A percentile compares a stretch with the other conserved stretches of the same genome.
phyloP scores from a whole-genome alignment of 2,329 filamentous ascomycete species.

The Fusarium sp. region DNA sequence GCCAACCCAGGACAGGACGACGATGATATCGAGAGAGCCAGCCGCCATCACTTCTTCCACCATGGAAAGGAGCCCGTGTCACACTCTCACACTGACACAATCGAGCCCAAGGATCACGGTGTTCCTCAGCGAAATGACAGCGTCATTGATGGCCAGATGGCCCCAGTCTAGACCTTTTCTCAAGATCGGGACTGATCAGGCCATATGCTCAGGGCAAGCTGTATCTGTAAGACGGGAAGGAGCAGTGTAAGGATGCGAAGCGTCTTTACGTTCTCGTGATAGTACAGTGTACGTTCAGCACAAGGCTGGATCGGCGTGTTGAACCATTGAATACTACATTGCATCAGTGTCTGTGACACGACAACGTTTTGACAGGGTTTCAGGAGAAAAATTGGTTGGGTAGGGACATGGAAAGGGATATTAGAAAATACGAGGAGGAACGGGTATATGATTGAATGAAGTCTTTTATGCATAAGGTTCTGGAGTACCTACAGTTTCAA shows the following conservation, averaged over 20 bases:
- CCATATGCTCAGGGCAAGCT: conserved; percentile 7
- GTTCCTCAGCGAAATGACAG: conserved; percentile 38
- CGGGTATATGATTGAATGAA: conserved; percentile 16
- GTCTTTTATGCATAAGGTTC: conserved; percentile 14
- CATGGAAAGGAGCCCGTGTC: conserved; percentile 20
- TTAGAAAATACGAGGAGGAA: conserved; percentile 2
- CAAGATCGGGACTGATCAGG: background rate
- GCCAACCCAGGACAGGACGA: conserved; percentile 64
- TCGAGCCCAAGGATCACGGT: conserved; percentile 28
- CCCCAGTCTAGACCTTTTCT: conserved; percentile 5
- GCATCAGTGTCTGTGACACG: conserved; percentile 30
- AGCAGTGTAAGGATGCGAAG: conserved; percentile 15
- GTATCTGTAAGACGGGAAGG: conserved; percentile 18
- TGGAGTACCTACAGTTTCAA: conserved; percentile 16
- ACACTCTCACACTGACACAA: conserved; percentile 32
- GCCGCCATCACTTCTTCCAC: conserved; percentile 9
- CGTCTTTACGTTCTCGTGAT: conserved; percentile 12
- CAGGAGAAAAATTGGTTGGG: background rate
- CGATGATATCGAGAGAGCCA: conserved; percentile 42
- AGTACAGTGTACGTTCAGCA: conserved; percentile 8
- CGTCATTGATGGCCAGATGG: conserved; percentile 37
- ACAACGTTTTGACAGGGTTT: background rate
- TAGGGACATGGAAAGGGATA: background rate
- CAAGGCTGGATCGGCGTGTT: conserved; percentile 26
- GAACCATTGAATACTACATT: conserved; percentile 19